These are phyloP conservation scores for Penicillium fuscoglaucum DNA, from an alignment of 2,329 filamentous ascomycete species.

Conservation along the genomic window DNA sequence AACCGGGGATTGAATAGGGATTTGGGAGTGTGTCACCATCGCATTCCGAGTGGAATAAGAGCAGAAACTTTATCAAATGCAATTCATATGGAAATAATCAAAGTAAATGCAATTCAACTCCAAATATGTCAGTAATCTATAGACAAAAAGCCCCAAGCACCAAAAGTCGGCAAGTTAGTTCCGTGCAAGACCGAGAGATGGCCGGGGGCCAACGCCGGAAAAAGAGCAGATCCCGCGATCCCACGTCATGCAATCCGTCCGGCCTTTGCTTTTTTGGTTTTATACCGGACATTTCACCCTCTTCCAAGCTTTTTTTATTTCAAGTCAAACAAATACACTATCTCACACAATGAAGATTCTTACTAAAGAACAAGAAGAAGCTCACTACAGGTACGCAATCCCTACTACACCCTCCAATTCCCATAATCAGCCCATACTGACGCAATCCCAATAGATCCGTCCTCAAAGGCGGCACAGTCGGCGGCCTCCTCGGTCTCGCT, in stretches of 20 bases:
- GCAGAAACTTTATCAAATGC: slow-evolving; percentile 8
- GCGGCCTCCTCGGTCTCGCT: slow-evolving; percentile 67
- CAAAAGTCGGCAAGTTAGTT: not conserved
- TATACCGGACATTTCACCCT: slow-evolving; percentile 7
- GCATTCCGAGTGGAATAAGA: slow-evolving; percentile 8
- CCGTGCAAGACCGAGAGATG: slow-evolving; percentile 16
- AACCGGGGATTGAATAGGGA: slow-evolving; percentile 20
- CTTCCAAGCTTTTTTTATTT: not conserved
- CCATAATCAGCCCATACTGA: slow-evolving; percentile 19
- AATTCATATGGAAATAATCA: not conserved
- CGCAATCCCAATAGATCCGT: slow-evolving; percentile 56
- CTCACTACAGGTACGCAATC: slow-evolving; percentile 69
- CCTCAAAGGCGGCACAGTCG: slow-evolving; percentile 74
- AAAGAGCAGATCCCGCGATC: slow-evolving; percentile 28
- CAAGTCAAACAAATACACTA: not conserved
- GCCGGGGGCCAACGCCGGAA: slow-evolving; percentile 7
- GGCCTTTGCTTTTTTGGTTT: slow-evolving; percentile 23
- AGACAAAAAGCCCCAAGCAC: not conserved
- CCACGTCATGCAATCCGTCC: slow-evolving; percentile 28
- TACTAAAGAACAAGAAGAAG: slow-evolving; percentile 86
- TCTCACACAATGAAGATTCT: slow-evolving; percentile 81
- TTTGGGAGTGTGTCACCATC: slow-evolving; percentile 14
- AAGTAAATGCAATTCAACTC: not conserved
- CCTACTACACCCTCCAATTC: not conserved
- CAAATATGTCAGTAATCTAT: not conserved